A percentile compares a stretch with the other conserved stretches of the same genome.
These are phyloP conservation scores for Sordariomycetes sp. DNA, from an alignment of 2,329 filamentous ascomycete genomes.

Conservation along the genomic window DNA sequence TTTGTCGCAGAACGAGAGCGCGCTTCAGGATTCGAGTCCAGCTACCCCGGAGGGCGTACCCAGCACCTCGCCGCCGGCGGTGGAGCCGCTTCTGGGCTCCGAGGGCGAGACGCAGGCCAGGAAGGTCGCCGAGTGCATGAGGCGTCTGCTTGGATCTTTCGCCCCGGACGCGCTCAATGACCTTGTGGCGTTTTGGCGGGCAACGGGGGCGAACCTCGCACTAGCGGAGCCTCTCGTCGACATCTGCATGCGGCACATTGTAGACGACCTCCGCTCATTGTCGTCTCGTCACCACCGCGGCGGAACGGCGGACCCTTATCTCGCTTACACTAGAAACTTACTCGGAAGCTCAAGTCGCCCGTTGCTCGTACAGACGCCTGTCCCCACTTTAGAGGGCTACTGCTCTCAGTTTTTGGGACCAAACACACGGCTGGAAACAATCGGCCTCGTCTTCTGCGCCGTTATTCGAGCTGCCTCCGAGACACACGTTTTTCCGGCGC, in stretches of 20 bases:
- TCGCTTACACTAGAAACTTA: constrained; percentile 3
- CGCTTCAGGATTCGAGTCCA: not conserved
- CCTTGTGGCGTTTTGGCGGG: constrained; percentile 3
- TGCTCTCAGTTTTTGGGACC: constrained; percentile 8
- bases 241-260: not conserved
- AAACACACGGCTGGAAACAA: constrained; percentile 12
- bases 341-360: constrained; percentile 8
- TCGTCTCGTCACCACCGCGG: constrained; percentile 2
- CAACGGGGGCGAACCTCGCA: constrained; percentile 4
- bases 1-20: not conserved
- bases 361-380: constrained; percentile 1
- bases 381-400: constrained; percentile 6
- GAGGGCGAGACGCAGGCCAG: not conserved
- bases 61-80: not conserved
- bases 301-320: not conserved
- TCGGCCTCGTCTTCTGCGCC: constrained; percentile 12
- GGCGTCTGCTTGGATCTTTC: not conserved
- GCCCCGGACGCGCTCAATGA: not conserved
- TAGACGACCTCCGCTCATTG: constrained; percentile 2
- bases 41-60: not conserved
- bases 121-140: not conserved
- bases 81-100: not conserved
- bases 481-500: not conserved
- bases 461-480: constrained; percentile 12
- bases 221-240: constrained; percentile 6